These are phyloP conservation scores for Saturnispora ahearnii DNA, from an alignment of 805 yeast genomes.

Conservation along the genomic window DNA sequence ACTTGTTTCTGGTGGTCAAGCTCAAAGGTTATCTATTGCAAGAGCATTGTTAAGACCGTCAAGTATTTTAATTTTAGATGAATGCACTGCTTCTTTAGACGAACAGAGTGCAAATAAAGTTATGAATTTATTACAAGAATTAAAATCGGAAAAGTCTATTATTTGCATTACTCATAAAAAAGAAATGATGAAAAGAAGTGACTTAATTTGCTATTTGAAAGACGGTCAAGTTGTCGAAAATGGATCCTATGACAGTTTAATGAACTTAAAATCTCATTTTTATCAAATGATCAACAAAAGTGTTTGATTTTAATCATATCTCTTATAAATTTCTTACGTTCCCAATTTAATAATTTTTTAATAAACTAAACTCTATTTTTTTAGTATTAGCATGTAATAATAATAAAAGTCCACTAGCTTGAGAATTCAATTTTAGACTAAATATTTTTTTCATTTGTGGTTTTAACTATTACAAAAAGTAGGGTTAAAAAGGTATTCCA, in stretches of 20 bases:
- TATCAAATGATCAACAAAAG: conserved; percentile 6
- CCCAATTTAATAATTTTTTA: neutral
- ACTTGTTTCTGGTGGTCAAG: conserved; percentile 80
- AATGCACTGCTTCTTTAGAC: conserved; percentile 85
- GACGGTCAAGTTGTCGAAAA: conserved; percentile 40
- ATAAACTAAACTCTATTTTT: neutral
- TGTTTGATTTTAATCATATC: neutral
- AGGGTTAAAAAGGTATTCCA: neutral
- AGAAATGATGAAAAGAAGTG: conserved; percentile 54
- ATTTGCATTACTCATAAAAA: conserved; percentile 68
- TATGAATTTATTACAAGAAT: conserved; percentile 35
- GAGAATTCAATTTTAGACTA: too few species aligned
- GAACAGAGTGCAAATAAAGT: conserved; percentile 45
- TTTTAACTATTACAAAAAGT: too few species aligned
- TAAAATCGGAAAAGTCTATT: conserved; percentile 30
- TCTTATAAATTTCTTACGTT: neutral
- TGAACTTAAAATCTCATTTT: conserved; percentile 9
- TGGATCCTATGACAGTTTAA: conserved; percentile 28
- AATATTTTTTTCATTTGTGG: too few species aligned
- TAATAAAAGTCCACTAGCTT: too few species aligned
- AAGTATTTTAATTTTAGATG: conserved; percentile 64
- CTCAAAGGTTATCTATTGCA: conserved; percentile 77
- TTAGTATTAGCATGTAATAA: too few species aligned
- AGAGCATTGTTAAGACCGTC: conserved; percentile 70
- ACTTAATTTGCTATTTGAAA: conserved; percentile 39